These are phyloP conservation scores for Tagetes patula DNA, from an alignment of 129 eudicot genomes.

Conservation along the genomic window DNA sequence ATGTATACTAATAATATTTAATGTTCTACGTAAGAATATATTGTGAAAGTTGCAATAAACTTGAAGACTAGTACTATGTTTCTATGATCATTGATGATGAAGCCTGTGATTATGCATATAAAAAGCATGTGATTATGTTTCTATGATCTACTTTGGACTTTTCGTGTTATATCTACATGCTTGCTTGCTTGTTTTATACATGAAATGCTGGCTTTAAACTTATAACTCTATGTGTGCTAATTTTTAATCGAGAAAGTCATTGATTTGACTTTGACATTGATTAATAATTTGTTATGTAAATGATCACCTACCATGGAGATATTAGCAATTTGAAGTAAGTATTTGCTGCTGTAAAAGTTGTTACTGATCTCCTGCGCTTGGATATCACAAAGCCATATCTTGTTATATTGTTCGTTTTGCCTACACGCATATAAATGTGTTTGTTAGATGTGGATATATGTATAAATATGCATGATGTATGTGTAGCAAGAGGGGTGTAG, in stretches of 20 bases:
- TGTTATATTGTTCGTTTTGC: not conserved
- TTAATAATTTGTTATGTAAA: not conserved
- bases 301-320: not conserved
- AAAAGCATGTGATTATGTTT: too few species aligned
- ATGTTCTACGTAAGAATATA: not conserved
- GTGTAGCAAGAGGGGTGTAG: too few species aligned
- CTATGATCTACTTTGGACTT: too few species aligned
- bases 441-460: too few species aligned
- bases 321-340: not conserved
- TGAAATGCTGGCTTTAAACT: not conserved
- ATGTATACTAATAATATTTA: too few species aligned
- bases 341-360: not conserved
- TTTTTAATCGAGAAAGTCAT: slow-evolving; percentile 7
- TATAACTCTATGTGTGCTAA: not conserved
- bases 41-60: not conserved
- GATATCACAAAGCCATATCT: not conserved
- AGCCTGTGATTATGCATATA: not conserved
- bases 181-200: not conserved
- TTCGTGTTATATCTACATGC: not conserved
- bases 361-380: not conserved
- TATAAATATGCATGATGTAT: too few species aligned
- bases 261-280: slow-evolving; percentile 26
- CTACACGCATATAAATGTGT: not conserved
- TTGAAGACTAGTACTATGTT: not conserved
- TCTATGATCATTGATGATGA: not conserved